phyloP scores from a whole-genome alignment of 371 early-diverging fungal species.

The Batkoa obscura region DNA sequence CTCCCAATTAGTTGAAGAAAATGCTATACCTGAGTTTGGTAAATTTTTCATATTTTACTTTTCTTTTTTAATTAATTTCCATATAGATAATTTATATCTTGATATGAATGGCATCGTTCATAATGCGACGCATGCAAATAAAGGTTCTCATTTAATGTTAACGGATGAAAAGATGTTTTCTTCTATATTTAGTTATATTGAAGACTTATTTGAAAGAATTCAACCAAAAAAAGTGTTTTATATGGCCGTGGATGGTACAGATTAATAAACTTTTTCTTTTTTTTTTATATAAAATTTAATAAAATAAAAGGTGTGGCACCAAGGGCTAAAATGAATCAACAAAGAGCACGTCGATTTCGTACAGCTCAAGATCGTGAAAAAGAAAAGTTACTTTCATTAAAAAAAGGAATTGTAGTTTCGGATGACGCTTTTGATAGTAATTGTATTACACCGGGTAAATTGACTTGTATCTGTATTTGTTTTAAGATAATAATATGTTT shows the following conservation, averaged over 20 bases:
- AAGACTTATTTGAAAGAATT: constrained; percentile 78
- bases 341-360: constrained; percentile 91
- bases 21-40: constrained; percentile 89
- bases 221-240: constrained; percentile 90
- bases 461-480: constrained; percentile 6
- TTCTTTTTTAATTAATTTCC: not conserved
- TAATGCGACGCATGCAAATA: constrained; percentile 92
- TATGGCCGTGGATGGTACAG: constrained; percentile 82
- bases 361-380: constrained; percentile 78
- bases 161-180: constrained; percentile 89
- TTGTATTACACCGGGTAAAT: constrained; percentile 94
- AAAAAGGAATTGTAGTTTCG: constrained; percentile 39
- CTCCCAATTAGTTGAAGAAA: constrained; percentile 67
- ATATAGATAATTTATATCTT: constrained; percentile 80
- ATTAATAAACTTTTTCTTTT: constrained; percentile 34
- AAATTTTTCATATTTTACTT: constrained; percentile 13
- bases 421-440: constrained; percentile 89
- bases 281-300: constrained; percentile 27
- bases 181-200: constrained; percentile 89
- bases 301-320: constrained; percentile 75
- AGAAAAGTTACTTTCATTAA: constrained; percentile 27
- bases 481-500: not conserved
- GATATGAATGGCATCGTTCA: constrained; percentile 99
- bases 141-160: constrained; percentile 45
- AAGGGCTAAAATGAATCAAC: constrained; percentile 99